Conservation (phyloP, 805 yeast species). For the Barnettozyma salicaria region DNA sequence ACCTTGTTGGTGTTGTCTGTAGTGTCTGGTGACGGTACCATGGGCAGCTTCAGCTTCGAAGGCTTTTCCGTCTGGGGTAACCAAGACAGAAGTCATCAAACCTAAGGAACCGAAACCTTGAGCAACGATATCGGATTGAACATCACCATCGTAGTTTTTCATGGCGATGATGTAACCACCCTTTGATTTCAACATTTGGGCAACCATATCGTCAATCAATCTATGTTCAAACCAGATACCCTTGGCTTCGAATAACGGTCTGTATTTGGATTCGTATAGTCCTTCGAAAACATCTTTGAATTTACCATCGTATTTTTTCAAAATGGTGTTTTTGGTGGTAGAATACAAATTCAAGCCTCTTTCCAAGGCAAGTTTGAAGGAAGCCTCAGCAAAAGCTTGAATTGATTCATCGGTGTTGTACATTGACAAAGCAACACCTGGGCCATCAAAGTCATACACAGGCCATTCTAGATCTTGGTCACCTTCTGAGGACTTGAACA, state of each 20-base stretch:
- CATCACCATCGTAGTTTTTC: conserved; percentile 98
- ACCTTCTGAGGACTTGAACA: conserved; percentile 66
- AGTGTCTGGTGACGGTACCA: conserved; percentile 97
- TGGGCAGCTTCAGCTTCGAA: conserved; percentile 99
- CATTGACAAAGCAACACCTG: conserved; percentile 84
- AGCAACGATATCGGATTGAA: conserved; percentile 93
- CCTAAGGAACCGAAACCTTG: conserved; percentile 98
- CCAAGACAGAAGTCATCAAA: conserved; percentile 92
- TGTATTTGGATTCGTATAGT: conserved; percentile 66
- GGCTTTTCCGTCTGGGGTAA: conserved; percentile 95
- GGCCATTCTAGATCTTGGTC: conserved; percentile 45
- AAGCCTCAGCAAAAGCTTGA: conserved; percentile 84
- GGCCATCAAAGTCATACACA: conserved; percentile 61
- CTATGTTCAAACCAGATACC: conserved; percentile 98
- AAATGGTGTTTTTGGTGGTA: conserved; percentile 91
- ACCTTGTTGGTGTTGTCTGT: conserved; percentile 92
- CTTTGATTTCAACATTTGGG: conserved; percentile 93
- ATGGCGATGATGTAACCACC: conserved; percentile 95
- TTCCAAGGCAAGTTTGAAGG: conserved; percentile 80
- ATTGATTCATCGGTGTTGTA: conserved; percentile 94
- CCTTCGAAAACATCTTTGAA: conserved; percentile 91
- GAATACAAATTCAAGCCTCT: conserved; percentile 76
- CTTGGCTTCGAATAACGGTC: conserved; percentile 59
- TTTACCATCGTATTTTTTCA: conserved; percentile 90
- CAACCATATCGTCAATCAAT: conserved; percentile 96